A percentile compares a stretch with the other conserved stretches of the same genome.
Conservation (phyloP, 1,139 yeast species). For the Sugiyamaella xylanicola region DNA sequence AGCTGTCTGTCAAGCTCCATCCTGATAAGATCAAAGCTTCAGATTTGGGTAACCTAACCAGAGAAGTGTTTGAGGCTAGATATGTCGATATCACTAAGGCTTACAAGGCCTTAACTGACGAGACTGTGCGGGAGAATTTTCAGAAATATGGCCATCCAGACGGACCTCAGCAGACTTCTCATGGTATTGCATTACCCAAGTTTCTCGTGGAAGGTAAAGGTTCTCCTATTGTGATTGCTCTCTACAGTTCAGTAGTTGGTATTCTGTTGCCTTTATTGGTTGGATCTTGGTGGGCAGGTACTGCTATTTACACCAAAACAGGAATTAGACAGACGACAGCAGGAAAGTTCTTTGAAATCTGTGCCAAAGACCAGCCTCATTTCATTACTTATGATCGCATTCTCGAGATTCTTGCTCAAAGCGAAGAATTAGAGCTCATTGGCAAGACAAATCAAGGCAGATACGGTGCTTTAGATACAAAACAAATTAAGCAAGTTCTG, state of each 20-base stretch:
- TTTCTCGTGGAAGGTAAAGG: slow-evolving; percentile 85
- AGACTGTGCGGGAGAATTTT: slow-evolving; percentile 76
- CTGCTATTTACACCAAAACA: slow-evolving; percentile 76
- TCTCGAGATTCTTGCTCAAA: slow-evolving; percentile 61
- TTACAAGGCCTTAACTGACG: slow-evolving; percentile 93
- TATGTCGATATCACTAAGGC: slow-evolving; percentile 89
- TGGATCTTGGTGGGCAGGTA: slow-evolving; percentile 85
- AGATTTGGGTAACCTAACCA: slow-evolving; percentile 57
- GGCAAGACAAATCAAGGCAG: slow-evolving; percentile 43
- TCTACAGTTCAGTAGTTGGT: slow-evolving; percentile 75
- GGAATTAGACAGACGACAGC: slow-evolving; percentile 88
- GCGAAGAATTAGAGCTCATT: slow-evolving; percentile 59
- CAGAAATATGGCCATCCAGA: slow-evolving; percentile 95
- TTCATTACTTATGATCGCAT: slow-evolving; percentile 60
- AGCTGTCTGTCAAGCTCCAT: slow-evolving; percentile 82
- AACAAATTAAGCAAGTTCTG: slow-evolving; percentile 55
- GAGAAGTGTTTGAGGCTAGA: slow-evolving; percentile 69
- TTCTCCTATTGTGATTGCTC: slow-evolving; percentile 64
- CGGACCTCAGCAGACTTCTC: slow-evolving; percentile 93
- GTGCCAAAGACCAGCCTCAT: slow-evolving; percentile 73
- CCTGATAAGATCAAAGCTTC: slow-evolving; percentile 76
- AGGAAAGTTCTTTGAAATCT: slow-evolving; percentile 53
- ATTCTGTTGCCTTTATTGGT: slow-evolving; percentile 77
- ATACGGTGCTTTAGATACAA: slow-evolving; percentile 41
- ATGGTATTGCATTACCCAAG: slow-evolving; percentile 94